These are phyloP conservation scores for Coemansia sp. DNA, from an alignment of 192 early-diverging fungal species.

Conservation along the genomic window DNA sequence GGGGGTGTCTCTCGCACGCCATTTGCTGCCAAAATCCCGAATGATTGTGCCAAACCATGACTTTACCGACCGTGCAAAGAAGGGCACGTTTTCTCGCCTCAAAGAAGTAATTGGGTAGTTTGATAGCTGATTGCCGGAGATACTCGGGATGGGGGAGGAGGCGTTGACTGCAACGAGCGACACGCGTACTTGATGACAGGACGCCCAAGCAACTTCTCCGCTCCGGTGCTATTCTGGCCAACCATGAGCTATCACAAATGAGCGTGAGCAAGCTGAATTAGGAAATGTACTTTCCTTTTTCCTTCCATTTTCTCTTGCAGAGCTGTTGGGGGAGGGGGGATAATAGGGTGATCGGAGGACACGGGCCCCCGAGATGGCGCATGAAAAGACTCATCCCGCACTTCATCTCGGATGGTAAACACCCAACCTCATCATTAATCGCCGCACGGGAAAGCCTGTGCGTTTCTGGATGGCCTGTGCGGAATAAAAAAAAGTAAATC, in stretches of 20 bases:
- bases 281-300: too few relatives aligned
- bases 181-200: background rate
- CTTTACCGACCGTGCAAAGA: background rate
- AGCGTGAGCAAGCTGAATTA: too few relatives aligned
- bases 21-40: slow-evolving; percentile 3
- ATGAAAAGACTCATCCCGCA: too few relatives aligned
- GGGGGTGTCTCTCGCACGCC: background rate
- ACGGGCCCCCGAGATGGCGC: too few relatives aligned
- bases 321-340: slow-evolving; percentile 31
- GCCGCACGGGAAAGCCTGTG: too few relatives aligned
- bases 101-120: background rate
- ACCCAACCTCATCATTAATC: too few relatives aligned
- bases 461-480: too few relatives aligned
- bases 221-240: background rate
- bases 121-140: background rate
- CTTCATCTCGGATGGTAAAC: too few relatives aligned
- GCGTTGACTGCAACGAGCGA: background rate
- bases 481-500: too few relatives aligned
- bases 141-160: background rate
- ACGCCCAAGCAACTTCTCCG: background rate
- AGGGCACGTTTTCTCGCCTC: background rate
- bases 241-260: too few relatives aligned
- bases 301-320: too few relatives aligned
- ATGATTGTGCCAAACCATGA: background rate
- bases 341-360: too few relatives aligned